phyloP scores from a whole-genome alignment of 2,329 filamentous ascomycete species.

The Knoxdaviesia capensis region DNA sequence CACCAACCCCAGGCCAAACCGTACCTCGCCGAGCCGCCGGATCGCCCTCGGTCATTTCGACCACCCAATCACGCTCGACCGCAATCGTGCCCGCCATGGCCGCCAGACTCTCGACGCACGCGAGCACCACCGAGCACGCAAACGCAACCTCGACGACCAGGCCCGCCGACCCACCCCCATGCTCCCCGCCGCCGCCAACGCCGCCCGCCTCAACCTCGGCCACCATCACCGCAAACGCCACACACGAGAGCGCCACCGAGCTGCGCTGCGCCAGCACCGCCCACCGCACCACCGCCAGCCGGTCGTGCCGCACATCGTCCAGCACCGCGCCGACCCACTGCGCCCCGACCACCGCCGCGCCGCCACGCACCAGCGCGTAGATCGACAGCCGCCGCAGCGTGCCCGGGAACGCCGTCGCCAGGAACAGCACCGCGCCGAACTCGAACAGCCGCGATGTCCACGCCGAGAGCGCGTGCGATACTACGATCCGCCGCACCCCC shows the following conservation, averaged over 20 bases:
- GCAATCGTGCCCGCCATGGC: slow-evolving; percentile 45
- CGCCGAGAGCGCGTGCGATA: slow-evolving; percentile 39
- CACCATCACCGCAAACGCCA: slow-evolving; percentile 19
- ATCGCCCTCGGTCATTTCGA: slow-evolving; percentile 14
- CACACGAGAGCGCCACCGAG: slow-evolving; percentile 26
- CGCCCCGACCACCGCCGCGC: slow-evolving; percentile 35
- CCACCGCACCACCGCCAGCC: slow-evolving; percentile 26
- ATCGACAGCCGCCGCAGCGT: slow-evolving; percentile 46
- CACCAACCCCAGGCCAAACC: background rate
- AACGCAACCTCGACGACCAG: slow-evolving; percentile 9
- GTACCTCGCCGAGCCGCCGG: background rate
- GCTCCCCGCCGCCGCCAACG: background rate
- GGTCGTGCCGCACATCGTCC: slow-evolving; percentile 24
- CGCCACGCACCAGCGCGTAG: slow-evolving; percentile 44
- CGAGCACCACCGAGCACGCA: slow-evolving; percentile 24
- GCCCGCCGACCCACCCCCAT: slow-evolving; percentile 1
- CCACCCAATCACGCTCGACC: slow-evolving; percentile 52
- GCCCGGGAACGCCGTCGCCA: slow-evolving; percentile 31
- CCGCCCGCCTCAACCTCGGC: slow-evolving; percentile 1
- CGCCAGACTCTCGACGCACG: slow-evolving; percentile 48
- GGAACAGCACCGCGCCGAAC: slow-evolving; percentile 38
- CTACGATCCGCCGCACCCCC: too few species aligned
- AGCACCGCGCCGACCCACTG: slow-evolving; percentile 37
- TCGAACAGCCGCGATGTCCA: slow-evolving; percentile 47
- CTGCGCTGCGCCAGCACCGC: slow-evolving; percentile 24